A percentile compares a stretch with the other conserved stretches of the same genome.
Conservation (phyloP, 2,329 filamentous ascomycete species). For the Pezicula rhizophila region DNA sequence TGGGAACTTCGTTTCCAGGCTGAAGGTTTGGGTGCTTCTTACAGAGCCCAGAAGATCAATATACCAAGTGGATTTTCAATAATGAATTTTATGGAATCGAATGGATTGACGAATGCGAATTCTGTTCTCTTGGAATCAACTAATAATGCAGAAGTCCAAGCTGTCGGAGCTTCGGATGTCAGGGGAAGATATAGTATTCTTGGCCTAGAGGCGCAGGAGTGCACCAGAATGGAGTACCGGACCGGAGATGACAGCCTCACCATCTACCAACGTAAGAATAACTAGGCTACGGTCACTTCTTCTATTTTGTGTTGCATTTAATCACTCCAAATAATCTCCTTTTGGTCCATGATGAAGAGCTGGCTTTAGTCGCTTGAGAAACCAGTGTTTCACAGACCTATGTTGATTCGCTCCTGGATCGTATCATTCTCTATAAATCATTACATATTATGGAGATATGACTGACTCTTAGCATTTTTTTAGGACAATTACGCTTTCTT, state of each 20-base stretch:
- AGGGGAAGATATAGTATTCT: constrained; percentile 68
- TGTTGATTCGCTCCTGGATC: too few relatives aligned
- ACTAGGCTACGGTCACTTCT: not conserved
- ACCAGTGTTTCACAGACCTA: too few relatives aligned
- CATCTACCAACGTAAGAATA: constrained; percentile 3
- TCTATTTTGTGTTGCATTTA: too few relatives aligned
- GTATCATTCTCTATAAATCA: too few relatives aligned
- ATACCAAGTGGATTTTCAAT: constrained; percentile 42
- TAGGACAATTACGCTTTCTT: too few relatives aligned
- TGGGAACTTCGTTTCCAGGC: not conserved
- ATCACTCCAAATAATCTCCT: too few relatives aligned
- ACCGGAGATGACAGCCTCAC: constrained; percentile 35
- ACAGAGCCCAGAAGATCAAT: constrained; percentile 35
- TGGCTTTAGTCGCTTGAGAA: too few relatives aligned
- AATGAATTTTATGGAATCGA: constrained; percentile 46
- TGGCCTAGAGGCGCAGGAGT: constrained; percentile 54
- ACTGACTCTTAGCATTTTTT: too few relatives aligned
- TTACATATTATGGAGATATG: too few relatives aligned
- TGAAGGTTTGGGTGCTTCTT: constrained; percentile 22
- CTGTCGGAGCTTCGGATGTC: constrained; percentile 39
- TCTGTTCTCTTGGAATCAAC: constrained; percentile 55
- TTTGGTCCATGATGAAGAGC: too few relatives aligned
- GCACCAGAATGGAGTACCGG: constrained; percentile 52
- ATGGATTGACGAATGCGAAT: constrained; percentile 30
- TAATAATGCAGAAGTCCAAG: constrained; percentile 39